These are phyloP conservation scores for Saccharomyces pastorianus DNA, from an alignment of 1,139 yeast genomes.

Conservation along the genomic window DNA sequence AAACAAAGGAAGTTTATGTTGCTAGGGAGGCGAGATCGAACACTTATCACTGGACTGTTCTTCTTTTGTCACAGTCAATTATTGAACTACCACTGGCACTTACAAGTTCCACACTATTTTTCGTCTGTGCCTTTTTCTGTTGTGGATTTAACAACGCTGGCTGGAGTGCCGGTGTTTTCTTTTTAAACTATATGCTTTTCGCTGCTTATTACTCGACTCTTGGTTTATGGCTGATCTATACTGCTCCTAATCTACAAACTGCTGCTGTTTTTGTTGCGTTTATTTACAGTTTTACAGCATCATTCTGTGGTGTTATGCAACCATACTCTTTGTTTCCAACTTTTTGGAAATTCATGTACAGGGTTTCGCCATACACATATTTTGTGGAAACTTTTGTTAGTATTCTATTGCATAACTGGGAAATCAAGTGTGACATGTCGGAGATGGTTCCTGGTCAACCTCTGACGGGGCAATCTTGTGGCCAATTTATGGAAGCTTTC, in stretches of 20 bases:
- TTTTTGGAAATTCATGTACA: constrained; percentile 62
- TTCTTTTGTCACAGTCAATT: constrained; percentile 43
- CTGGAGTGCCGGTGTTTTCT: constrained; percentile 45
- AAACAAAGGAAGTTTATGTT: constrained; percentile 47
- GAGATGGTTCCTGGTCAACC: constrained; percentile 49
- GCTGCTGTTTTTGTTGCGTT: constrained; percentile 49
- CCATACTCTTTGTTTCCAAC: constrained; percentile 47
- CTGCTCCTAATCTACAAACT: constrained; percentile 51
- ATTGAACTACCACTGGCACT: constrained; percentile 46
- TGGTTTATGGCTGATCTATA: constrained; percentile 44
- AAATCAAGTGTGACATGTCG: constrained; percentile 41
- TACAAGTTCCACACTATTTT: constrained; percentile 42
- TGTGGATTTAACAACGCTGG: constrained; percentile 40
- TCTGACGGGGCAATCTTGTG: constrained; percentile 49
- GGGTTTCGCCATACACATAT: constrained; percentile 61
- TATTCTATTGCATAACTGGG: constrained; percentile 44
- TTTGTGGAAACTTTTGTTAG: constrained; percentile 51
- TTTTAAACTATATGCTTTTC: constrained; percentile 40
- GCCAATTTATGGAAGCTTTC: constrained; percentile 36
- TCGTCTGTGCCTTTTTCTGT: constrained; percentile 48
- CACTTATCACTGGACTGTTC: constrained; percentile 55
- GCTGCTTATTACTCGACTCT: constrained; percentile 47
- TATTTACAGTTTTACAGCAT: constrained; percentile 43
- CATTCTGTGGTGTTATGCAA: constrained; percentile 54
- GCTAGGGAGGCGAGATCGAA: constrained; percentile 54